Evolutionary conservation across 2,329 filamentous ascomycete genomes (phyloP), one percentile per base, ranked within the genome.

Genomic region (Fusarium sp.): DNA sequence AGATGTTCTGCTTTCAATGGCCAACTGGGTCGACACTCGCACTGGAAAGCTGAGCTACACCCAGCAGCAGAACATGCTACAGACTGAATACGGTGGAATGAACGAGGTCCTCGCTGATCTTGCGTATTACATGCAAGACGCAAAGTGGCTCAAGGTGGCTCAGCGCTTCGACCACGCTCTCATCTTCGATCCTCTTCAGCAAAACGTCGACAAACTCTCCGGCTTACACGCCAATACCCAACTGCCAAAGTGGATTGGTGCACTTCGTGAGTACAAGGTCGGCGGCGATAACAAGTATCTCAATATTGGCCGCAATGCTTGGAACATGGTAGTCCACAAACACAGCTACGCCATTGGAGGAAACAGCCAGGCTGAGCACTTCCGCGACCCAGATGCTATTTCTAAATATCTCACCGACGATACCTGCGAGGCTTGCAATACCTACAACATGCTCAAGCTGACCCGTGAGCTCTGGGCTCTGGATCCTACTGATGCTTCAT

Each of bases 371-470:
- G 79, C 82, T 0, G 85, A 87, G 70, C 85, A 87, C 71, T 87
- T 87, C 72, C 80, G 77, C 16, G 72, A 74, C 0, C 78, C 84
- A 0, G 79, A 86, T 60, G 82, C 79, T 12, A 86, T 86, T 54
- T 77, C 84, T 0, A 70, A 68, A 5, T 82, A 80, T 52, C 76
- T 87, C 13, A 74, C 74, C 6, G 69, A 75, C 0, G 85, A 87
- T 69, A 86, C 84, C 0, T 81, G 80, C 43, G 85, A 87, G 74
- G 80, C 80, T 3, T 87, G 85, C 75, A 86, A 87, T 72, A 84
- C 83, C 1, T 86, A 86, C 72, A 87, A 87, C 68, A 87, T 87
- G 85, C 82, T 87, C 44, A 86, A 86, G 70, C 74, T 87, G 35
- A 86, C 85, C 0, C 80, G 84, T 2, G 84, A 86, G 56, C 78